These are phyloP conservation scores for Nelumbo lutea DNA, from an alignment of 164 flowering plant genomes.

Conservation along the genomic window DNA sequence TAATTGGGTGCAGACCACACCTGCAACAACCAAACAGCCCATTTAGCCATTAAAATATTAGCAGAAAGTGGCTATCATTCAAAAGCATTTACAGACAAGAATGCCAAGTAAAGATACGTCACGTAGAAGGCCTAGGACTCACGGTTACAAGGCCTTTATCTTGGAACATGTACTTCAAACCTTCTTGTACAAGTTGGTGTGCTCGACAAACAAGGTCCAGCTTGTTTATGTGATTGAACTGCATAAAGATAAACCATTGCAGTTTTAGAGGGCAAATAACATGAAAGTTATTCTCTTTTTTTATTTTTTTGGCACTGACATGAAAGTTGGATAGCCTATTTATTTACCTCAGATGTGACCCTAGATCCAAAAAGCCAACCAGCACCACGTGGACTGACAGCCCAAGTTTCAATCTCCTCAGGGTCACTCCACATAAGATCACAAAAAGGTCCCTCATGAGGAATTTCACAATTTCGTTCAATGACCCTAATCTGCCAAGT, in stretches of 20 bases:
- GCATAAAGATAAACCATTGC: constrained; percentile 11
- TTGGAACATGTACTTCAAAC: constrained; percentile 98
- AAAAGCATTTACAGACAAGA: neutral
- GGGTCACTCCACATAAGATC: constrained; percentile 99
- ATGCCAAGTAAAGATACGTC: neutral
- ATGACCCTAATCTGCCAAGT: constrained; percentile 77
- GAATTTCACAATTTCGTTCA: constrained; percentile 95
- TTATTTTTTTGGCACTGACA: neutral
- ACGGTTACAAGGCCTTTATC: constrained; percentile 99
- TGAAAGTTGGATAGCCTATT: neutral
- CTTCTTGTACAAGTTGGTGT: constrained; percentile 99
- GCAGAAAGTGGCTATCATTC: neutral
- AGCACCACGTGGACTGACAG: constrained; percentile 99
- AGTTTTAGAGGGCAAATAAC: too few relatives aligned
- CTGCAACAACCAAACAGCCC: constrained; percentile 31
- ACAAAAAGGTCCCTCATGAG: constrained; percentile 99
- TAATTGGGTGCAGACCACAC: constrained; percentile 82
- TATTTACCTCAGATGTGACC: constrained; percentile 86
- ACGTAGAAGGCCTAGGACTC: constrained; percentile 22
- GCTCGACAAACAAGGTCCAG: constrained; percentile 97
- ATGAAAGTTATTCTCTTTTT: neutral
- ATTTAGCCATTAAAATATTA: neutral
- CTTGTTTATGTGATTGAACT: constrained; percentile 97
- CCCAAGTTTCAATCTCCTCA: constrained; percentile 99
- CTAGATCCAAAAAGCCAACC: constrained; percentile 99